A percentile compares a stretch with the other conserved stretches of the same genome.
These are phyloP conservation scores for Ophiostoma montium DNA, from an alignment of 2,329 filamentous ascomycete genomes.

Conservation along the genomic window DNA sequence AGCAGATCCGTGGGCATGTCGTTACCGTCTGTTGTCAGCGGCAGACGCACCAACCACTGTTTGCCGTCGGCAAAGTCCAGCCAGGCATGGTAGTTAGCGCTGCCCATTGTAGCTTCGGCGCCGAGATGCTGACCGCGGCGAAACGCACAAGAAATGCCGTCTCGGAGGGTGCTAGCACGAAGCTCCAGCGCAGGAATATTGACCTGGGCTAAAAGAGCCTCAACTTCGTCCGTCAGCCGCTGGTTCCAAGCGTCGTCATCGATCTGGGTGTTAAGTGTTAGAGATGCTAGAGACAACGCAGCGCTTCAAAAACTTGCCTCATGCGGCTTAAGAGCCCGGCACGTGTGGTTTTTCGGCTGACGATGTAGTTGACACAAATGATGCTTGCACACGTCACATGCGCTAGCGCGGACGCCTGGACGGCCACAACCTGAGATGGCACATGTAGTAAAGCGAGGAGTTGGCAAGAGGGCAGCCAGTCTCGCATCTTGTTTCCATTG, in stretches of 20 bases:
- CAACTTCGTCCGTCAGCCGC: background rate
- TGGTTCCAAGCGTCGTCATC: background rate
- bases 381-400: too few relatives aligned
- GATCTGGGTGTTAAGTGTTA: background rate
- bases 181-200: background rate
- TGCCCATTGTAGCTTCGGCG: constrained; percentile 2
- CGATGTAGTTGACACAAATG: too few relatives aligned
- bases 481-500: too few relatives aligned
- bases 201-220: background rate
- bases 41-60: background rate
- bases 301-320: too few relatives aligned
- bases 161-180: background rate
- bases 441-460: too few relatives aligned
- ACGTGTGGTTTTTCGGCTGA: too few relatives aligned
- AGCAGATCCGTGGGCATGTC: background rate
- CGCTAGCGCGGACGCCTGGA: too few relatives aligned
- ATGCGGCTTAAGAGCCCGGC: too few relatives aligned
- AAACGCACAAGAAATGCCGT: background rate
- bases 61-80: background rate
- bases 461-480: too few relatives aligned
- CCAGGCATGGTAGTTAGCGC: too few relatives aligned
- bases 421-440: too few relatives aligned
- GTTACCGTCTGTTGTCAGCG: background rate
- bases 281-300: too few relatives aligned
- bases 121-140: background rate